phyloP scores from a whole-genome alignment of 306 rosid genomes.

The Lupinus albus region DNA sequence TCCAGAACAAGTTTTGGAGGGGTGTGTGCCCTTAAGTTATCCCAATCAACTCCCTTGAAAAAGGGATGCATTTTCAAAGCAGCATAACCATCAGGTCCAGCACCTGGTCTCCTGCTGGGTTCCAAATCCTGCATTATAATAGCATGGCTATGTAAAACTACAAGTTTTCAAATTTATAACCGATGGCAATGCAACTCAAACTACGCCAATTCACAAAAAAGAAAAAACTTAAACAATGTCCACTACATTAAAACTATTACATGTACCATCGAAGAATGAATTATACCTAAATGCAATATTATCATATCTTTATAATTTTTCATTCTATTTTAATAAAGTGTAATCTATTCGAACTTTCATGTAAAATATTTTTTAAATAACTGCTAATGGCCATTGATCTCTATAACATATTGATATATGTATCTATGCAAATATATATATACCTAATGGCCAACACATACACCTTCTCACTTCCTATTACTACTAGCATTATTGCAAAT shows the following conservation, averaged over 20 bases:
- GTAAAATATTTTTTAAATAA: neutral
- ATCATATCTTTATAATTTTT: conserved; percentile 7
- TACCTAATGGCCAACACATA: neutral
- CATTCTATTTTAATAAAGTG: neutral
- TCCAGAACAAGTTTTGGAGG: conserved; percentile 88
- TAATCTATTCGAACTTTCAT: neutral
- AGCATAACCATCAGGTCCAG: conserved; percentile 85
- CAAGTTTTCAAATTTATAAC: conserved; percentile 18
- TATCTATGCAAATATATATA: neutral
- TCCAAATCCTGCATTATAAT: conserved; percentile 76
- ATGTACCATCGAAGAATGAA: conserved; percentile 14
- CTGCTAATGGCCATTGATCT: neutral
- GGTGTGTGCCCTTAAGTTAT: conserved; percentile 55
- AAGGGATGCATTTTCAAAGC: conserved; percentile 78
- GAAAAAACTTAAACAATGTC: neutral
- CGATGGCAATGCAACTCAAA: conserved; percentile 33
- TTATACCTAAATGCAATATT: conserved; percentile 10
- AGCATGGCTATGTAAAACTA: conserved; percentile 19
- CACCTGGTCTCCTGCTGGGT: conserved; percentile 87
- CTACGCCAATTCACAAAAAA: neutral
- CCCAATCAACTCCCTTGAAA: conserved; percentile 85
- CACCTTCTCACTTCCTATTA: neutral
- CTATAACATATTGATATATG: neutral
- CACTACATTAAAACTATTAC: neutral
- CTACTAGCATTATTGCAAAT: neutral